Base-by-base conservation (phyloP, 2,329 filamentous ascomycete species). In the Ophiocordyceps australis region DNA sequence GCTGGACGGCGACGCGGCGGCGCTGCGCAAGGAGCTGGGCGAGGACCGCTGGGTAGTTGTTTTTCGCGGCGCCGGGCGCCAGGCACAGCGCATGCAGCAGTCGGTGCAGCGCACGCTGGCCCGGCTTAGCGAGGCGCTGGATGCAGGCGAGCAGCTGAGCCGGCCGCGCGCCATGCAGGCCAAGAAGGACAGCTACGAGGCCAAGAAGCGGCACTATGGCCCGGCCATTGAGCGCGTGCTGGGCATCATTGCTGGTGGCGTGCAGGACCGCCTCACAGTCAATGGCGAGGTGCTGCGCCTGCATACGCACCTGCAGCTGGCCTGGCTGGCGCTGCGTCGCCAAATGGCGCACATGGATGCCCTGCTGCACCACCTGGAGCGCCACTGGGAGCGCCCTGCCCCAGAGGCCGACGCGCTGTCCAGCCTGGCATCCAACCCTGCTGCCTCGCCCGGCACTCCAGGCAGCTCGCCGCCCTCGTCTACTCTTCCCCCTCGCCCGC, bases 41-140 rank as follows among this genome's bases (percentile, higher is more conserved):
- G 89, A 98, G 46, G 89, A 98, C 43, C 74, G 83, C 29, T 98
- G 89, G 89, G 74, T 98, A 22, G 65, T 91, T 27, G 85, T 95
- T 19, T 98, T 98, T 55, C 72, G 86, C 29, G 86, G 89, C 35
- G 89, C 89, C 11, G 85, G 83, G 10, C 67, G 77, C 30, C 83
- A 94, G 50, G 86, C 89, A 5, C 72, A 89, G 38, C 93, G 93
- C 55, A 93, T 98, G 83, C 86, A 82, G 44, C 82, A 93, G 38
- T 94, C 85, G 4, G 81, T 95, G 14, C 80, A 91, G 43, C 68
- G 86, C 35, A 93, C 83, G 44, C 70, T 91, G 30, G 52, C 60
- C 24, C 92, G 92, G 50, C 61, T 98, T 19, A 73, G 68, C 34
- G 82, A 93, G 42, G 74, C 72, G 4, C 59, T 93, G 11, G 80